Base-by-base conservation (phyloP, 73 alveolate genomes). In the Uronychia binucleata region DNA sequence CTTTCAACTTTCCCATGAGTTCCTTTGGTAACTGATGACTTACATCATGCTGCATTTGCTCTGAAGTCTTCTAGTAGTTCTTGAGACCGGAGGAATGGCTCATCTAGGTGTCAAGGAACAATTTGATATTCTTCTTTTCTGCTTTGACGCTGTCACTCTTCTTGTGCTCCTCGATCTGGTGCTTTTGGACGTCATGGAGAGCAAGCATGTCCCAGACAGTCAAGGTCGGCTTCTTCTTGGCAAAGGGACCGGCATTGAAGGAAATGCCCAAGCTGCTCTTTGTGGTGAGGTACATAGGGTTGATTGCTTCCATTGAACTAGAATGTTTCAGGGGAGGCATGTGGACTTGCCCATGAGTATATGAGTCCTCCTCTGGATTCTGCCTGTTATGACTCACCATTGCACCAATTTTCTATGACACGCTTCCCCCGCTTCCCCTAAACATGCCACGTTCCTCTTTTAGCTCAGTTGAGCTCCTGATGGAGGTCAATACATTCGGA, bases 201-300 rank as follows among this genome's bases (percentile, higher is more conserved):
- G 67, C 67, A 46, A 46, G 67, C 67, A 46, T 46, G 67, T 46
- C 67, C 67, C 67, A 46, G n/a, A 46, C 67, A 46, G 67, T 46
- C 67, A 46, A 46, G 67, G 67, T 46, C 5, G 67, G 67, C 19
- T 46, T 46, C 19, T 46, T 46, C 67, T 46, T 46, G 5, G 5
- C n/a, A 46, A 46, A 46, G 67, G 19, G 67, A 5, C 67, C 67
- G 19, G 5, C n/a, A 19, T 46, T 46, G 67, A 46, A 11, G 5
- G 67, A 46, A 46, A 46, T 46, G n/a, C 67, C 5, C 19, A 11
- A 46, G 67, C 5, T 19, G 19, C 67, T 46, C 5, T 11, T 46
- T 46, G 67, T 11, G 67, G 19, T 46, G 67, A 46, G 5, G 5
- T 46, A 46, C n/a, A 46, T 46, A 19, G 19, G n/a, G n/a, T n/a